phyloP scores from a whole-genome alignment of 805 yeast species.

The Tetrapisispora pingtungensis region DNA sequence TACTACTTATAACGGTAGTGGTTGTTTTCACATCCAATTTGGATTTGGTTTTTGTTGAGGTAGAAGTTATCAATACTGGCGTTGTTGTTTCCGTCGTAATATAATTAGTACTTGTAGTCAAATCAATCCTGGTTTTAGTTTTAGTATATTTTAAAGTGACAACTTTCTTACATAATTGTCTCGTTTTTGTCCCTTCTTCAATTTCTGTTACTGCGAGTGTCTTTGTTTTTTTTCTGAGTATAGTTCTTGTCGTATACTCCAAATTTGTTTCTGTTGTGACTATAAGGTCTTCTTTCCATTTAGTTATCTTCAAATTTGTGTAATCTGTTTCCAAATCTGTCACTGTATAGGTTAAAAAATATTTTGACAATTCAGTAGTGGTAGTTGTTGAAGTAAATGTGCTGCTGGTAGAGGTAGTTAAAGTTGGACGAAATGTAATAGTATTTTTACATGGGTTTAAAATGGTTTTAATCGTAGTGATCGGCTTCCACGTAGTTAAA shows the following conservation, averaged over 20 bases:
- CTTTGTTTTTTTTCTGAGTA: not conserved
- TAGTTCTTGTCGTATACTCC: not conserved
- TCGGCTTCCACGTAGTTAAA: not conserved
- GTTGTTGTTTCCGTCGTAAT: slow-evolving; percentile 14
- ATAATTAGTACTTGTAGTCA: slow-evolving; percentile 15
- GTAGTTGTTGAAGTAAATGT: not conserved
- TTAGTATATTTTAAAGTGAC: slow-evolving; percentile 7
- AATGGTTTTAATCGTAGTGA: not conserved
- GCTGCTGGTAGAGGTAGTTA: slow-evolving; percentile 1
- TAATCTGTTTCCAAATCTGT: not conserved
- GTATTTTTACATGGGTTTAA: not conserved
- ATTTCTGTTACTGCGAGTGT: slow-evolving; percentile 22
- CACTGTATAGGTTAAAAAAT: not conserved
- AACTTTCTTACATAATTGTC: slow-evolving; percentile 10
- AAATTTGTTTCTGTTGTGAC: slow-evolving; percentile 5
- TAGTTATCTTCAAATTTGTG: not conserved
- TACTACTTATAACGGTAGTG: slow-evolving; percentile 2
- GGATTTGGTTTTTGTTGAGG: slow-evolving; percentile 18
- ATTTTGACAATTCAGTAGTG: not conserved
- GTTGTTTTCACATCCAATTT: slow-evolving; percentile 16
- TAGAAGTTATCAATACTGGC: slow-evolving; percentile 6
- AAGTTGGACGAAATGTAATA: not conserved
- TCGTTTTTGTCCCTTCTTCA: slow-evolving; percentile 12
- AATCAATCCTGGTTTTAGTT: slow-evolving; percentile 21
- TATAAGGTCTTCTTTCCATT: not conserved